These are phyloP conservation scores for Komagataella kurtzmanii DNA, from an alignment of 805 yeast genomes.

Conservation along the genomic window DNA sequence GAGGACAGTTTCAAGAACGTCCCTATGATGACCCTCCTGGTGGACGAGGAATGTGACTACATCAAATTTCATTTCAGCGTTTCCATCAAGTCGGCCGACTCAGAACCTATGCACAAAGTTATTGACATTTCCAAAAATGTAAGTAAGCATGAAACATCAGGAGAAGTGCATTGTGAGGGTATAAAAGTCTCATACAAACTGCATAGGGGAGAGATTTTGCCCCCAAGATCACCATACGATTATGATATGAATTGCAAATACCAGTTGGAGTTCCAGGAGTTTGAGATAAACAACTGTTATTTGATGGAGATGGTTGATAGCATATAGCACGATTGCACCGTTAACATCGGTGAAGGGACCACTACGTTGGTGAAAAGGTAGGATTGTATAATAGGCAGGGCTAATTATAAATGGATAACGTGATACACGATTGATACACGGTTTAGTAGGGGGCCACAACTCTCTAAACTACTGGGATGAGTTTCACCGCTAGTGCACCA, in stretches of 20 bases:
- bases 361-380: background rate
- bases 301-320: constrained; percentile 5
- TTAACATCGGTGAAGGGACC: background rate
- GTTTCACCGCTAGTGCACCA: background rate
- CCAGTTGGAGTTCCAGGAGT: constrained; percentile 8
- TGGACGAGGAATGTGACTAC: constrained; percentile 13
- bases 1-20: background rate
- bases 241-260: constrained; percentile 12
- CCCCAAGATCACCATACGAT: constrained; percentile 14
- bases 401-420: background rate
- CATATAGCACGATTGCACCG: too few species aligned
- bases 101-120: background rate
- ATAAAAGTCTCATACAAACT: constrained; percentile 7
- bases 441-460: background rate
- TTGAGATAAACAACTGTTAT: constrained; percentile 11
- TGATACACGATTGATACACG: background rate
- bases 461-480: background rate
- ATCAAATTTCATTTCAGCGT: constrained; percentile 12
- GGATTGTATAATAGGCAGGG: background rate
- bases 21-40: constrained; percentile 4
- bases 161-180: constrained; percentile 2
- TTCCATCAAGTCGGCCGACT: constrained; percentile 3
- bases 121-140: background rate
- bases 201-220: constrained; percentile 11
- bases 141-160: constrained; percentile 1